phyloP scores from a whole-genome alignment of 768 basidiomycete genomes.

The Lactifluus hygrophoroides region DNA sequence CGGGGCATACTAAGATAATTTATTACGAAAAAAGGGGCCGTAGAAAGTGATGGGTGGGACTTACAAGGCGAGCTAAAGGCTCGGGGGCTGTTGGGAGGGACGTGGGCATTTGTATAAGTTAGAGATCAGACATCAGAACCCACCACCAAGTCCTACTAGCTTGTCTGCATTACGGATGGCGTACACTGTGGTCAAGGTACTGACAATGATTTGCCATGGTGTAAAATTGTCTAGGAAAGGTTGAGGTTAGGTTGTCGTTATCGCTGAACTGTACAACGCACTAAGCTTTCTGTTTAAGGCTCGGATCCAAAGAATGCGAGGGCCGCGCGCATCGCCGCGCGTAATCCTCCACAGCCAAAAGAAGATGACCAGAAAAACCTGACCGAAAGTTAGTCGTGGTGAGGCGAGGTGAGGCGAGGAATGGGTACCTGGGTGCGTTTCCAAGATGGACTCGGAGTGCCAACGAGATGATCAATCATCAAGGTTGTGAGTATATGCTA shows the following conservation, averaged over 20 bases:
- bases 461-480: slow-evolving; percentile 93
- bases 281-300: slow-evolving; percentile 50
- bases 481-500: slow-evolving; percentile 5
- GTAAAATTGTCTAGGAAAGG: slow-evolving; percentile 59
- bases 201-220: slow-evolving; percentile 93
- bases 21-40: slow-evolving; percentile 3
- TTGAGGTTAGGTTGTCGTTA: background rate
- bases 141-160: slow-evolving; percentile 74
- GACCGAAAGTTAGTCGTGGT: slow-evolving; percentile 6
- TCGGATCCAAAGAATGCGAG: slow-evolving; percentile 58
- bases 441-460: slow-evolving; percentile 84
- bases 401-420: background rate
- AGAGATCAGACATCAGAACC: slow-evolving; percentile 24
- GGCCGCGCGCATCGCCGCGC: slow-evolving; percentile 53
- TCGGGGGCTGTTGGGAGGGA: slow-evolving; percentile 62
- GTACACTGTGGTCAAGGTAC: slow-evolving; percentile 79
- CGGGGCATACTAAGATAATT: slow-evolving; percentile 61
- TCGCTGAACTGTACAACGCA: slow-evolving; percentile 29
- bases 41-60: slow-evolving; percentile 23
- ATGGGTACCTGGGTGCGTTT: slow-evolving; percentile 65
- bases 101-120: background rate
- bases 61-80: slow-evolving; percentile 78
- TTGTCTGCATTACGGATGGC: slow-evolving; percentile 78
- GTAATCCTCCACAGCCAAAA: slow-evolving; percentile 87
- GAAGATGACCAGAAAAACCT: slow-evolving; percentile 86